These are phyloP conservation scores for Neofusicoccum cordaticola DNA, from an alignment of 2,329 filamentous ascomycete genomes.

Conservation along the genomic window DNA sequence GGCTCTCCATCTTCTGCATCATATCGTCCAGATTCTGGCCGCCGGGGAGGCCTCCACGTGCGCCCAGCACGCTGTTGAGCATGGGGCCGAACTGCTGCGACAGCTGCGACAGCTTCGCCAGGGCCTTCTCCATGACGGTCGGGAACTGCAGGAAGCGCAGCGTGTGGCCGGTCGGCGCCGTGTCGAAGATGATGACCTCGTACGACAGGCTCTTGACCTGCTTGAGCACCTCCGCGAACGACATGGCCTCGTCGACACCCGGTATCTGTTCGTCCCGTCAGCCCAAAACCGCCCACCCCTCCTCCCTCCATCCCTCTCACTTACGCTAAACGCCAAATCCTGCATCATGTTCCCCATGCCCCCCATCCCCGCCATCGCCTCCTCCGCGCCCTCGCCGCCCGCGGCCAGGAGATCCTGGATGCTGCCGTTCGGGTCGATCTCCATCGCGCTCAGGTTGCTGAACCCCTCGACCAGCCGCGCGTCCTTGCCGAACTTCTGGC, in stretches of 20 bases:
- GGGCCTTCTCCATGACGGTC: conserved; percentile 93
- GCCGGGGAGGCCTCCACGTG: conserved; percentile 73
- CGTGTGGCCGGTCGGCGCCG: conserved; percentile 94
- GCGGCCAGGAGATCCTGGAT: conserved; percentile 90
- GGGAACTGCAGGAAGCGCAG: conserved; percentile 98
- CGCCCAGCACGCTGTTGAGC: conserved; percentile 87
- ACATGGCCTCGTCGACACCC: conserved; percentile 99
- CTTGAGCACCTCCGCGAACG: conserved; percentile 97
- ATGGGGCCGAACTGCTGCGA: conserved; percentile 94
- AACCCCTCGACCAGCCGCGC: conserved; percentile 89
- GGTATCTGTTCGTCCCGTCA: conserved; percentile 64
- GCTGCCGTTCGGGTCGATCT: conserved; percentile 96
- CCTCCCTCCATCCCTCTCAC: conserved; percentile 30
- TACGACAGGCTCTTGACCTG: conserved; percentile 99
- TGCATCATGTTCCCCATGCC: conserved; percentile 96
- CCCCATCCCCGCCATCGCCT: conserved; percentile 65
- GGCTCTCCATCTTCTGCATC: conserved; percentile 88
- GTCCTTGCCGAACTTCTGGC: conserved; percentile 99
- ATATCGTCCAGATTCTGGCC: conserved; percentile 91
- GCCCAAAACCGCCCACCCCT: not conserved
- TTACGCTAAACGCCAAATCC: conserved; percentile 89
- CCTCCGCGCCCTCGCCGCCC: conserved; percentile 67
- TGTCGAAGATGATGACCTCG: conserved; percentile 99
- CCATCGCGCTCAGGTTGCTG: conserved; percentile 93
- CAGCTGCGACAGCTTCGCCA: conserved; percentile 94